Base-by-base conservation (phyloP, 352 stramenopile species). In the Pythium periplocum region DNA sequence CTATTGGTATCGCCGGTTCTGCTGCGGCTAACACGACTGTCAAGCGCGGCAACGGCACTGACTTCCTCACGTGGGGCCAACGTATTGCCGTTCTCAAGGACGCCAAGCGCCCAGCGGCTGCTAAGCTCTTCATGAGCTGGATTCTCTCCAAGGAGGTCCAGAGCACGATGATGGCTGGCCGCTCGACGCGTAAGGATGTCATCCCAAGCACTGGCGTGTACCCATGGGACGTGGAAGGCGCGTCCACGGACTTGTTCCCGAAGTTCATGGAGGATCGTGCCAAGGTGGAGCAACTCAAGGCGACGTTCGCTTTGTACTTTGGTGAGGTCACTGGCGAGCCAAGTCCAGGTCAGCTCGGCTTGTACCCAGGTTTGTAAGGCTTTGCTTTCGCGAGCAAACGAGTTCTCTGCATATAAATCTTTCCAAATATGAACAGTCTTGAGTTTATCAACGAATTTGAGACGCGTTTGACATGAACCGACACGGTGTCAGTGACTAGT, bases 61-160 rank as follows among this genome's bases (percentile, higher is more conserved):
- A 70, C 31, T 80, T 66, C 44, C 45, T 83, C 32, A 40, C 59
- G 4, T 85, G 71, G 71, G 69, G 69, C 33, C 75, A 86, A 54
- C 69, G 71, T 57, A 65, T 83, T 36, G 71, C 72, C 30, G 79
- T 84, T 62, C 46, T 87, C 17, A 72, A 73, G 53, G 77, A 86
- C 53, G 69, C 69, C 30, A 77, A 70, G 51, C 66, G 83, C 51
- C 62, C 61, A 3, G 75, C 75, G 1, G 69, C 71, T 1, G 69
- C 71, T 51, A 85, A 85, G 64, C 62, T 86, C 12, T 72, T 86
- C 51, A 45, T 81, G 51, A 86, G 81, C 68, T 83, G 75, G 72
- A 48, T 69, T 45, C 36, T 75, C 30, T 69, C 59, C 37, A 64
- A 75, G 44, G 53, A 73, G 4, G 45, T 57, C 5, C 70, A 84